Evolutionary conservation across 1,284 basidiomycete species (phyloP), one percentile per base, ranked within the genome.

Genomic region (Afroboletus lepidellus): DNA sequence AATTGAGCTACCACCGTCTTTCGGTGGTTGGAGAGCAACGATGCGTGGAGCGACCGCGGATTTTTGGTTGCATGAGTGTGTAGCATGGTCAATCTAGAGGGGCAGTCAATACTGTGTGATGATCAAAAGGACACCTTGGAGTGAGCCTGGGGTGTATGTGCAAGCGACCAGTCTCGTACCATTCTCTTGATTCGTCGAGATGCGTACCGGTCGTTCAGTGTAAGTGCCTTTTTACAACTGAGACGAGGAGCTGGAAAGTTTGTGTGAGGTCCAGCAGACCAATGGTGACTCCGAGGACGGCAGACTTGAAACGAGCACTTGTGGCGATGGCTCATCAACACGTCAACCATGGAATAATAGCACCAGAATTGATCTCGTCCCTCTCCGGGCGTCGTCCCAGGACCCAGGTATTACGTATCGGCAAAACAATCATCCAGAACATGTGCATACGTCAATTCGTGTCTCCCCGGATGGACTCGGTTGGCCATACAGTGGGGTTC

Each of bases 51-150:
- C 34, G 38, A 34, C 39, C 29, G 36, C 27, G 36, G 38, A 25
- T 36, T 32, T 12, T 54, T 25, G 36, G 23, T 18, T 20, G 25
- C 15, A 32, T 13, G 36, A 23, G 16, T 5, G 18, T 37, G 12
- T 36, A 41, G 18, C 21, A 27, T 18, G n/a, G 30, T 27, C 11
- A n/a, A 27, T 44, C 45, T 37, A 33, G 48, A 48, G 18, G 46
- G 37, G 47, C 15, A 33, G 59, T 30, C 20, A 34, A 27, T 33
- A 24, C 12, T n/a, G 30, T 50, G 55, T 36, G 55, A 41, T 23
- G 8, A 13, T 47, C 18, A 23, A 18, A n/a, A 37, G 9, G 32
- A 33, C n/a, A n/a, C n/a, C n/a, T n/a, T n/a, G n/a, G n/a, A n/a
- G n/a, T n/a, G n/a, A n/a, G n/a, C n/a, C n/a, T n/a, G n/a, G n/a